phyloP scores from a whole-genome alignment of 2,329 filamentous ascomycete genomes.

The Plenodomus biglobosus region DNA sequence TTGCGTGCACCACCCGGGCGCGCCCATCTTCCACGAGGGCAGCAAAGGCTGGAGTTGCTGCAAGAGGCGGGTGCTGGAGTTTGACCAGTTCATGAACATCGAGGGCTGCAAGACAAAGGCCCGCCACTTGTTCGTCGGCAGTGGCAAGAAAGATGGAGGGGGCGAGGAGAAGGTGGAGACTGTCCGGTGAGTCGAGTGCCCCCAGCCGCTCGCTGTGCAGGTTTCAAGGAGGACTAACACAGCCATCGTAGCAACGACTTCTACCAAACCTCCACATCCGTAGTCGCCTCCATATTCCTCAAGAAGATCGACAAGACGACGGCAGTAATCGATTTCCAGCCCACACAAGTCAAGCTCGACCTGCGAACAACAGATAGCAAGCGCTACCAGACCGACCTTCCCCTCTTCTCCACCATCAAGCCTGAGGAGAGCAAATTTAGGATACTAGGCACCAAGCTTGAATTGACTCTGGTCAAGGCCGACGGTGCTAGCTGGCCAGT shows the following conservation, averaged over 20 bases:
- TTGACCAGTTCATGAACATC: conserved; percentile 97
- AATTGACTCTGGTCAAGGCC: conserved; percentile 72
- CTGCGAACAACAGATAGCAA: conserved; percentile 85
- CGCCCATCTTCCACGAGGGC: conserved; percentile 93
- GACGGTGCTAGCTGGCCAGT: conserved; percentile 84
- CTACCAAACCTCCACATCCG: conserved; percentile 83
- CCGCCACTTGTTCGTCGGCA: conserved; percentile 82
- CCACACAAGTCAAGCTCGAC: conserved; percentile 69
- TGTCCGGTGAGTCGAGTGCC: conserved; percentile 61
- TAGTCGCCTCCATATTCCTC: conserved; percentile 90
- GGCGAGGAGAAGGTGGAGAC: conserved; percentile 75
- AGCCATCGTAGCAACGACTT: conserved; percentile 74
- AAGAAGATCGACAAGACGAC: conserved; percentile 92
- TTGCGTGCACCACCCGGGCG: conserved; percentile 87
- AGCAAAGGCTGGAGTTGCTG: conserved; percentile 98
- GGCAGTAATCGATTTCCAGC: conserved; percentile 71
- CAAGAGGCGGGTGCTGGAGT: conserved; percentile 91
- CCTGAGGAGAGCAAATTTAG: conserved; percentile 73
- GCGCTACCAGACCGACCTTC: conserved; percentile 72
- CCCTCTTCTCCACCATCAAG: conserved; percentile 77
- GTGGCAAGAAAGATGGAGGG: conserved; percentile 67
- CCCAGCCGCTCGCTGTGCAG: neutral
- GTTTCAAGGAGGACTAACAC: conserved; percentile 6
- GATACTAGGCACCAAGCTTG: conserved; percentile 86
- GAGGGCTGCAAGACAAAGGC: conserved; percentile 83